Evolutionary conservation across 2,329 filamentous ascomycete genomes (phyloP), one percentile per base, ranked within the genome.

Genomic region (Venturia asperata): DNA sequence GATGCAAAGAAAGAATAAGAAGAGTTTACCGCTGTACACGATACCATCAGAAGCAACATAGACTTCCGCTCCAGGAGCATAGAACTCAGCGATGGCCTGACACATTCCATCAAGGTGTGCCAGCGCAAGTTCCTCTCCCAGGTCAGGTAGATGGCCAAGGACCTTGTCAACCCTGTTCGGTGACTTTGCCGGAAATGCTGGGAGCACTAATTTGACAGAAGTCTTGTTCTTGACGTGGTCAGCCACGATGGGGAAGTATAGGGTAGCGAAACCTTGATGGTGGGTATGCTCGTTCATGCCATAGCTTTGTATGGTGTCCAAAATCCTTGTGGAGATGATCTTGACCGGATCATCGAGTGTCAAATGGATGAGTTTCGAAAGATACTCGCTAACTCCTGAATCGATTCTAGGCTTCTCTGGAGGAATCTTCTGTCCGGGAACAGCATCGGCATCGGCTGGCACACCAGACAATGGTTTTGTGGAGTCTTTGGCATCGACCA

Each of bases 91-190:
- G n/a, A 80, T 76, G 34, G 72, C 72, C 21, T 72, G 71, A 55
- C 77, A 79, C 30, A 80, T 68, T 0, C 71, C 72, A 55, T 79
- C 76, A 63, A 80, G 68, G 60, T 76, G 75, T 5, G 70, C 68
- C 11, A 80, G 70, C 3, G 78, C 77, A 37, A 80, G 64, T 47
- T 78, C 75, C 65, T 80, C 78, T 4, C 74, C 78, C n/a, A 77
- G 70, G 60, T 80, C 78, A 0, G 78, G 78, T 3, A 79, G 68
- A 0, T 65, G 67, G 1, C 78, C 83, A n/a, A 86, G 72, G 0
- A 84, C 82, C 64, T 87, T 87, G 47, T 78, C 74, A 0, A 70
- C 70, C 0, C 75, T 77, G 68, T 86, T 86, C n/a, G 84, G 80
- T 0, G 82, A 85, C 68, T 87, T 87, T 27, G 49, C 52, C 0